phyloP scores from a whole-genome alignment of 108 stramenopile species.

The Mediolabrus comicus region DNA sequence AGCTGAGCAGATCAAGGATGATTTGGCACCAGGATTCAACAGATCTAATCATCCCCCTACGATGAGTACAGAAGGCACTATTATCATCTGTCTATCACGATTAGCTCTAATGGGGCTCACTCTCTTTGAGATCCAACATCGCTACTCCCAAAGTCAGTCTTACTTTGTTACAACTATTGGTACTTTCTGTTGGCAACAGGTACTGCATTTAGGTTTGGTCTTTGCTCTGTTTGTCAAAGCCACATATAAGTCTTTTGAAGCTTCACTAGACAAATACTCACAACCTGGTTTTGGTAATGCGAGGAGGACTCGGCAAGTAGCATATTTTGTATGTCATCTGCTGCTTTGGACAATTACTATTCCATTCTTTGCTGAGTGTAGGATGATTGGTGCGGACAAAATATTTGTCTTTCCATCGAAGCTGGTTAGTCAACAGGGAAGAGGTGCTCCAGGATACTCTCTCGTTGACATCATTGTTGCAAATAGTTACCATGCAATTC shows the following conservation, averaged over 20 bases:
- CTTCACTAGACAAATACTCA: neutral
- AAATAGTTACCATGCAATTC: conserved; percentile 6
- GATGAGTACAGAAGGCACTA: neutral
- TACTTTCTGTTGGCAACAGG: neutral
- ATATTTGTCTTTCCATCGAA: neutral
- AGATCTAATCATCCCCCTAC: neutral
- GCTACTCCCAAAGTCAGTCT: neutral
- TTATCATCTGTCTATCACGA: neutral
- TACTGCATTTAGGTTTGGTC: conserved; percentile 12
- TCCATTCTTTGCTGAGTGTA: conserved; percentile 23
- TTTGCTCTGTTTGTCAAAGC: neutral
- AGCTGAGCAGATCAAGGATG: neutral
- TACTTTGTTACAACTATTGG: neutral
- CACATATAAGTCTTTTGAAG: neutral
- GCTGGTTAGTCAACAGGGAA: conserved; percentile 9
- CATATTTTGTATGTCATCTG: neutral
- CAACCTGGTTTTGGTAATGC: too few species aligned
- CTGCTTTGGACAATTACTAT: conserved; percentile 11
- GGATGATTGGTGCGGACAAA: neutral
- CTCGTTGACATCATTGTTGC: conserved; percentile 6
- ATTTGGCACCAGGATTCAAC: too few species aligned
- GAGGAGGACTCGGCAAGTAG: neutral
- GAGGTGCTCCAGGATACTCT: conserved; percentile 14
- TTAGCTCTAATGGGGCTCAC: neutral
- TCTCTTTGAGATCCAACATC: conserved; percentile 9